Evolutionary conservation across 1,284 basidiomycete genomes (phyloP).

Genomic region (Leccinum subspadiceum): DNA sequence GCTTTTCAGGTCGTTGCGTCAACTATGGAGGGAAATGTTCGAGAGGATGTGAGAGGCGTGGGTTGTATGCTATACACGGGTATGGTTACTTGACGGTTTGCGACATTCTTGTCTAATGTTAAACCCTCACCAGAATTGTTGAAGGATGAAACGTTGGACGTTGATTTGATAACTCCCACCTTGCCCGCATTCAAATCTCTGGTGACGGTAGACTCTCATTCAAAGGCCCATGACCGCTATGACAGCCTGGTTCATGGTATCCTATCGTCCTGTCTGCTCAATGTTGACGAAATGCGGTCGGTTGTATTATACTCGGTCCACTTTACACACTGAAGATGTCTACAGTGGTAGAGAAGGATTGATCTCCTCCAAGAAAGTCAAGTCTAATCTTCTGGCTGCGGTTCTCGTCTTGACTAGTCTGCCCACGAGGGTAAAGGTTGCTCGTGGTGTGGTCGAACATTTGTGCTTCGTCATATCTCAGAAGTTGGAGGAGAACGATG

Average conservation of each 20-base stretch:
- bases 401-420: conserved; percentile 85
- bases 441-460: conserved; percentile 79
- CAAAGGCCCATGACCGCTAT: too few species aligned
- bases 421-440: conserved; percentile 66
- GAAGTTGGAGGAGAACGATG: conserved; percentile 63
- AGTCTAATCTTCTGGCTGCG: conserved; percentile 86
- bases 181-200: conserved; percentile 77
- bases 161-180: conserved; percentile 54
- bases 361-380: conserved; percentile 81
- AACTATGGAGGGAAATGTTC: conserved; percentile 52
- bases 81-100: conserved; percentile 32
- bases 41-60: conserved; percentile 78
- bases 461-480: conserved; percentile 83
- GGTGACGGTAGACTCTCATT: conserved; percentile 41
- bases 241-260: too few species aligned
- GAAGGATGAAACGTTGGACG: conserved; percentile 76
- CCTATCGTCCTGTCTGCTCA: conserved; percentile 79
- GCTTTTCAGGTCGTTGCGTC: conserved; percentile 66
- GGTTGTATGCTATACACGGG: conserved; percentile 81
- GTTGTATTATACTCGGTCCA: conserved; percentile 20
- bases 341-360: conserved; percentile 74
- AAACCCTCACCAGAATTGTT: conserved; percentile 58
- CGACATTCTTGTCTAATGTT: conserved; percentile 1
- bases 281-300: conserved; percentile 91
- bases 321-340: conserved; percentile 3